phyloP scores from a whole-genome alignment of 768 basidiomycete species.

The Mycena floridula region DNA sequence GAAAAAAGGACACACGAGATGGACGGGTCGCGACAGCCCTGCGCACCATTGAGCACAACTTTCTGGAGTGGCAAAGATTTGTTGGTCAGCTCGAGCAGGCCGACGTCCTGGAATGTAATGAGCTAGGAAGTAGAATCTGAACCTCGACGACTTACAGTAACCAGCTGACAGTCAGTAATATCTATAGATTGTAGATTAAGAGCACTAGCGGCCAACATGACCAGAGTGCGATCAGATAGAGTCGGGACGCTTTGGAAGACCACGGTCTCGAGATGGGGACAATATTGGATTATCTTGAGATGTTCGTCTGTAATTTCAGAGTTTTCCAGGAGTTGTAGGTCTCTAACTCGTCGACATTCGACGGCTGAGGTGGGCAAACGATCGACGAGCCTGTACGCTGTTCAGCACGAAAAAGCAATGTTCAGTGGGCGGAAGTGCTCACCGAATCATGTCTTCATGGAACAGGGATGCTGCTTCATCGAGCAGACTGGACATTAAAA shows the following conservation, averaged over 20 bases:
- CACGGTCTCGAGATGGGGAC: constrained; percentile 62
- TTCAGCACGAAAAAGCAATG: too few relatives aligned
- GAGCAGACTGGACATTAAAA: constrained; percentile 3
- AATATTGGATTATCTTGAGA: constrained; percentile 53
- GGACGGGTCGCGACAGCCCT: too few relatives aligned
- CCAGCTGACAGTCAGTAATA: constrained; percentile 62
- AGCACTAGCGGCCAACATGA: constrained; percentile 56
- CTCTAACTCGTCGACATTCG: constrained; percentile 54
- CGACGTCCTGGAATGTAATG: too few relatives aligned
- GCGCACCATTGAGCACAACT: constrained; percentile 67
- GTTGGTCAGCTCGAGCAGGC: constrained; percentile 63
- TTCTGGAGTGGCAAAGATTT: constrained; percentile 65
- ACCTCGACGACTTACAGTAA: too few relatives aligned
- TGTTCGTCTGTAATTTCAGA: constrained; percentile 49
- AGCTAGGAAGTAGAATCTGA: too few relatives aligned
- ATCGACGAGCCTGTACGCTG: constrained; percentile 36
- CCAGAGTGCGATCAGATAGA: constrained; percentile 64
- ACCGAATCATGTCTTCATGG: constrained; percentile 57
- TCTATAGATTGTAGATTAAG: constrained; percentile 69
- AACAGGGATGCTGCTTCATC: constrained; percentile 22
- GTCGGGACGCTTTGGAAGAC: constrained; percentile 64
- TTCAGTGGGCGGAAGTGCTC: too few relatives aligned
- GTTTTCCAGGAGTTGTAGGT: constrained; percentile 47
- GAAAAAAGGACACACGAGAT: too few relatives aligned
- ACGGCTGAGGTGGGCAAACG: constrained; percentile 52